Base-by-base conservation (phyloP, 306 rosid species). In the Quercus variabilis region DNA sequence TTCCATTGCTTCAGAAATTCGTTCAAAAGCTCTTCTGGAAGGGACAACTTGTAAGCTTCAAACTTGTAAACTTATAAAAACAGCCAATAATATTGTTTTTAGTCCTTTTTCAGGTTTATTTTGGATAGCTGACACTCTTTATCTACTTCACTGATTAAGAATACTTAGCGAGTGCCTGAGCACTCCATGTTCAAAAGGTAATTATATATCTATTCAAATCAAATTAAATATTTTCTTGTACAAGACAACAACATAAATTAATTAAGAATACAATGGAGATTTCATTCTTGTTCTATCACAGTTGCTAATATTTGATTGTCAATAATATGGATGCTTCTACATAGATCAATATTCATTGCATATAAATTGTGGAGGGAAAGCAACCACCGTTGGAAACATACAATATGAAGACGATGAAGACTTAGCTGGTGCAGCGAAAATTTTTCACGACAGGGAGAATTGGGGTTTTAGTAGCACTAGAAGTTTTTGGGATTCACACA, bases 391-490 rank as follows among this genome's bases (percentile, higher is more conserved):
- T 1, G 82, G 90, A 83, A 74, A 75, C 77, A 55, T 88, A 59
- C 78, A 54, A 69, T 87, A 87, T 77, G 14, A 80, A 30, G 88
- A 85, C 62, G 91, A 23, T 23, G 23, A 23, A 23, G 23, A 84
- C 63, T 6, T 55, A 26, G 91, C 91, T 19, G 89, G 90, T 26
- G 73, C 86, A 55, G 86, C 94, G 76, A 82, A 79, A 20, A 80
- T 62, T 80, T 81, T 49, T 75, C 73, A 23, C 19, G 75, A 80
- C 15, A 0, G 9, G 51, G 75, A 64, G 7, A 62, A 71, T n/a
- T 88, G 94, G 94, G 92, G 92, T 3, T 81, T 88, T 57, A 90
- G 94, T 82, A 86, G 88, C 79, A 88, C 92, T 6, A 92, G 94
- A 30, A 86, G 85, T 73, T 88, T 84, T 58, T 59, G 79, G 85